A percentile compares a stretch with the other conserved stretches of the same genome.
Evolutionary conservation across 192 early-diverging fungal genomes (phyloP).

Genomic region (Gigaspora rosea): DNA sequence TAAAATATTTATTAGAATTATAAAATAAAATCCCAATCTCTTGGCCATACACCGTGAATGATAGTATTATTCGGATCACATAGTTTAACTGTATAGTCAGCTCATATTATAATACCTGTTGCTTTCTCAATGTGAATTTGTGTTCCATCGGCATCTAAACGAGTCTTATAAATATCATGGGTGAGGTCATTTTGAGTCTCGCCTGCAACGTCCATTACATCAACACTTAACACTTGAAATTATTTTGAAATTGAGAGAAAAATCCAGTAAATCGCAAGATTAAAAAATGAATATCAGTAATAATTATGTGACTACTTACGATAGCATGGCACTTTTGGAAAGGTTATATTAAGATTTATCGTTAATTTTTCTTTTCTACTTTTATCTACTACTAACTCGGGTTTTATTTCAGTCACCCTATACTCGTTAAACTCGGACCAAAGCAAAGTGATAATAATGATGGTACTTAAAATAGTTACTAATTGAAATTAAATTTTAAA

Average conservation of each 20-base stretch:
- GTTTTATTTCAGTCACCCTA: slow-evolving; percentile 61
- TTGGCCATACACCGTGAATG: too few species aligned
- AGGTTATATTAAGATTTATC: slow-evolving; percentile 89
- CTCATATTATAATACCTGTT: slow-evolving; percentile 42
- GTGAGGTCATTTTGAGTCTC: slow-evolving; percentile 78
- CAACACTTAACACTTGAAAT: slow-evolving; percentile 76
- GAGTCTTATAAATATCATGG: slow-evolving; percentile 81
- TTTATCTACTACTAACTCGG: slow-evolving; percentile 81
- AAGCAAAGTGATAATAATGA: slow-evolving; percentile 76
- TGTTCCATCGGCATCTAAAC: slow-evolving; percentile 68
- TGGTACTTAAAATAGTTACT: slow-evolving; percentile 78
- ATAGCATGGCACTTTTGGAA: slow-evolving; percentile 90
- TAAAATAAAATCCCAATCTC: neutral
- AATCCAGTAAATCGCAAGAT: neutral
- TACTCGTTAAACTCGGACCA: slow-evolving; percentile 86
- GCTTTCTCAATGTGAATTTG: slow-evolving; percentile 60
- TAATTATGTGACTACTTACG: slow-evolving; percentile 47
- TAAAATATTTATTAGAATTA: neutral
- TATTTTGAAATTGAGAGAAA: neutral
- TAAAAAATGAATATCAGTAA: neutral
- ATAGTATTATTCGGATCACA: too few species aligned
- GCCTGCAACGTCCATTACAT: slow-evolving; percentile 94
- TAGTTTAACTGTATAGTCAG: too few species aligned
- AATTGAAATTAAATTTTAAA: neutral
- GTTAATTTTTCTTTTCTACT: slow-evolving; percentile 84